These are phyloP conservation scores for Trichoderma erinaceum DNA, from an alignment of 495 filamentous ascomycete species.

Conservation along the genomic window DNA sequence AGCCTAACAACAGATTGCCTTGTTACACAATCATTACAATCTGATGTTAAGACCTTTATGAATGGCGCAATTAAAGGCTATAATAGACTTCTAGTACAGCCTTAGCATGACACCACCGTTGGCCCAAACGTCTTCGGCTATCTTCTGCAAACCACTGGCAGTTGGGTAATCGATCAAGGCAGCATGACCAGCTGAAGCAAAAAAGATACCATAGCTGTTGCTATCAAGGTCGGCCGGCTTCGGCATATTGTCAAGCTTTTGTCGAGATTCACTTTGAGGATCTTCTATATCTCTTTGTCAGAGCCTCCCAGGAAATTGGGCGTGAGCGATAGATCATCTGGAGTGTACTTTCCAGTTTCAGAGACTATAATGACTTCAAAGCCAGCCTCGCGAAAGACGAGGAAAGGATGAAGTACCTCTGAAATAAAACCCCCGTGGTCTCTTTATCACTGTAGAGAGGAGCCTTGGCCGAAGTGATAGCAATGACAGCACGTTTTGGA, in stretches of 20 bases:
- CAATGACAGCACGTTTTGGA: conserved; percentile 39
- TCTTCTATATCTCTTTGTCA: conserved; percentile 37
- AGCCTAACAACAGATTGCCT: too few relatives aligned
- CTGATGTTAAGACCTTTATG: too few relatives aligned
- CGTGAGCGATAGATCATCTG: conserved; percentile 41
- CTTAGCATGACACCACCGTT: conserved; percentile 40
- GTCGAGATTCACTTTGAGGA: conserved; percentile 34
- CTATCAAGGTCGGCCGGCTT: conserved; percentile 31
- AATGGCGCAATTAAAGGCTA: conserved; percentile 30
- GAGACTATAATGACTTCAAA: conserved; percentile 46
- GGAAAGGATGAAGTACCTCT: conserved; percentile 46
- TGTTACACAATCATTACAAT: too few relatives aligned
- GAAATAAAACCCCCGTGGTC: conserved; percentile 38
- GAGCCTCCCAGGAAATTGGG: conserved; percentile 37
- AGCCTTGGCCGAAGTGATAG: conserved; percentile 41
- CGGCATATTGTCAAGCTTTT: conserved; percentile 35
- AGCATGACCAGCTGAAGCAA: conserved; percentile 41
- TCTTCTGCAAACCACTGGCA: conserved; percentile 33
- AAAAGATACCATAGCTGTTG: conserved; percentile 33
- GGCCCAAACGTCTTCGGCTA: conserved; percentile 35
- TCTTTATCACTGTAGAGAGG: conserved; percentile 38
- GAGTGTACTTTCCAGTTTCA: conserved; percentile 41
- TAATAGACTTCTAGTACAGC: conserved; percentile 41
- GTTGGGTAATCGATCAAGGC: conserved; percentile 42
- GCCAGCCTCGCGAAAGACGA: conserved; percentile 38